Evolutionary conservation across 2,329 filamentous ascomycete genomes (phyloP), one percentile per base, ranked within the genome.

Genomic region (Colletotrichum phormii): DNA sequence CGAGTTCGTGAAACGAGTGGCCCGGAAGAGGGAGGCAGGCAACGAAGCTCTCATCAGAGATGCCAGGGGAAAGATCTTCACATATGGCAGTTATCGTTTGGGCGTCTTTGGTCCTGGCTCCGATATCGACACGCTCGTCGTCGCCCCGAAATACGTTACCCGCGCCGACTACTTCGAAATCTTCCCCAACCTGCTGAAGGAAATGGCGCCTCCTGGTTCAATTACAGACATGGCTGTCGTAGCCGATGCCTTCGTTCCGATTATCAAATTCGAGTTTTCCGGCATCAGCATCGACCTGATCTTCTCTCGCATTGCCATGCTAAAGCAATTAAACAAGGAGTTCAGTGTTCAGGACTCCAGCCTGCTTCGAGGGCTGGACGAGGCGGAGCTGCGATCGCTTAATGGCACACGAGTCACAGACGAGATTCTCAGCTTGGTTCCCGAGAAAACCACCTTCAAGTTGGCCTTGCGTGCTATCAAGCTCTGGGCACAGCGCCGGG

Each of bases 241-340:
- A 49, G 92, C 92, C 60, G 96, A 97, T 79, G 95, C 96, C 4
- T 97, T 94, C 79, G 96, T 98, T 8, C 97, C 97, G 60, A 97
- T 99, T 81, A 98, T 99, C 86, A 98, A 98, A 81, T 94, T 98
- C 79, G 94, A 97, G 81, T 94, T 97, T 77, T 91, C 89, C 64
- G 94, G 92, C 62, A 97, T 99, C 80, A 97, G 94, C 81, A 97
- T 99, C 80, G 97, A 99, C 88, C 85, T 99, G 76, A 97, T 98
- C 80, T 95, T 95, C 83, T 93, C 94, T 75, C 89, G 94, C 67
- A 90, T 97, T 76, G 86, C 92, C 73, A 88, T 89, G 24, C 85
- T 95, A 76, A 90, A 90, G 77, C 89, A 94, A 76, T 89, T 97
- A 75, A 91, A 94, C 31, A 88, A 91, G 63, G 88, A 93, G 72